Evolutionary conservation across 1,139 yeast species (phyloP).

Genomic region (Saccharomyces hybrid): DNA sequence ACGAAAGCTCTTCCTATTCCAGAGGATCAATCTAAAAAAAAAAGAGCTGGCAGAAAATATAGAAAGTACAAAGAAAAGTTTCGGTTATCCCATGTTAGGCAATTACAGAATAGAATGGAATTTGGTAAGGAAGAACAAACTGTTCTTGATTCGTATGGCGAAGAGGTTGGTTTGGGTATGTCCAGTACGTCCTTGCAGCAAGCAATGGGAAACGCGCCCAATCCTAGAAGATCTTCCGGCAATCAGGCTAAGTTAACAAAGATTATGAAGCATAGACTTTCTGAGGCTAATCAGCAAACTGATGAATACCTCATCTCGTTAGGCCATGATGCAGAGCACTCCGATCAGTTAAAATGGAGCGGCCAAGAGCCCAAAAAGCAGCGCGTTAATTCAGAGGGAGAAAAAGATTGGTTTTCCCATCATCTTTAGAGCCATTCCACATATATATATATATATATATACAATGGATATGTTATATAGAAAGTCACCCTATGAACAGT

Average conservation of each 20-base stretch:
- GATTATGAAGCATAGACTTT: slow-evolving; percentile 42
- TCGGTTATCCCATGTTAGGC: slow-evolving; percentile 71
- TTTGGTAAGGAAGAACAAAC: slow-evolving; percentile 72
- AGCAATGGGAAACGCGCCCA: slow-evolving; percentile 6
- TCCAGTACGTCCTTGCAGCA: slow-evolving; percentile 29
- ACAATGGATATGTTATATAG: background rate
- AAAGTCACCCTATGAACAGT: background rate
- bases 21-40: slow-evolving; percentile 65
- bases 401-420: slow-evolving; percentile 8
- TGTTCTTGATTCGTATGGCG: slow-evolving; percentile 59
- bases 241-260: slow-evolving; percentile 51
- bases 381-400: background rate
- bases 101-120: slow-evolving; percentile 76
- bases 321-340: background rate
- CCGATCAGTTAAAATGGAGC: background rate
- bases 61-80: slow-evolving; percentile 76
- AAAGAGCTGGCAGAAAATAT: slow-evolving; percentile 78
- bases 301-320: slow-evolving; percentile 11
- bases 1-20: slow-evolving; percentile 83
- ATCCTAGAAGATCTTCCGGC: slow-evolving; percentile 30
- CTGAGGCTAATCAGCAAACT: slow-evolving; percentile 21
- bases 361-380: background rate
- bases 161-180: slow-evolving; percentile 80
- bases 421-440: slow-evolving; percentile 4
- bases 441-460: background rate